Base-by-base conservation (phyloP, 208 protist genomes). In the Blastocrithidia nonstop region DNA sequence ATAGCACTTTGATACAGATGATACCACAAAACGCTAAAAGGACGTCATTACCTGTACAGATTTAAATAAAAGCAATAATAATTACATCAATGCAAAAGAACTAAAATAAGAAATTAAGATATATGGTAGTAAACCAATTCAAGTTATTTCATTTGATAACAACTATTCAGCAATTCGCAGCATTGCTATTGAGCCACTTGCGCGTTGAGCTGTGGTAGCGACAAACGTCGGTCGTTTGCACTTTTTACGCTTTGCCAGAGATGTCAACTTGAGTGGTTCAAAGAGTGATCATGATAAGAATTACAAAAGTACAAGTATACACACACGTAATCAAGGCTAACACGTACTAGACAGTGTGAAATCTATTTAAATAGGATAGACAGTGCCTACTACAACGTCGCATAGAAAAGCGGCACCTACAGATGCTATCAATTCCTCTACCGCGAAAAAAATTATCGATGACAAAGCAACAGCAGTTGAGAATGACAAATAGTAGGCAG, bases 141-240 rank as follows among this genome's bases (percentile, higher is more conserved):
- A 91, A 48, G 76, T 81, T 43, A 71, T 91, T 36, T 36, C 71
- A 27, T 84, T 91, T 51, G 43, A 66, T 4, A 62, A 58, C 19
- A 77, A 91, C 51, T 87, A 91, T 63, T 82, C 63, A 17, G 73
- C 76, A 22, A 71, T 91, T 38, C 76, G 81, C 36, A 87, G 76
- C 46, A 79, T 91, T 31, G 66, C 70, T 5, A 66, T 84, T 4
- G 71, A 83, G 46, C 75, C 81, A 9, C 49, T 84, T 19, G 76
- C 47, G 4, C 59, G 72, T 24, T 91, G 81, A 77, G 56, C 56
- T 4, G 81, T 79, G 9, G 68, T 77, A 7, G 81, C 81, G 7
- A 87, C 81, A 17, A 86, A 87, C 47, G 67, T 57, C 19, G 81
- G 81, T 20, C 79, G 83, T 45, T 47, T 91, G 9, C 81, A 91